Conservation (phyloP, 2,329 filamentous ascomycete species). For the Microsporum audouinii region DNA sequence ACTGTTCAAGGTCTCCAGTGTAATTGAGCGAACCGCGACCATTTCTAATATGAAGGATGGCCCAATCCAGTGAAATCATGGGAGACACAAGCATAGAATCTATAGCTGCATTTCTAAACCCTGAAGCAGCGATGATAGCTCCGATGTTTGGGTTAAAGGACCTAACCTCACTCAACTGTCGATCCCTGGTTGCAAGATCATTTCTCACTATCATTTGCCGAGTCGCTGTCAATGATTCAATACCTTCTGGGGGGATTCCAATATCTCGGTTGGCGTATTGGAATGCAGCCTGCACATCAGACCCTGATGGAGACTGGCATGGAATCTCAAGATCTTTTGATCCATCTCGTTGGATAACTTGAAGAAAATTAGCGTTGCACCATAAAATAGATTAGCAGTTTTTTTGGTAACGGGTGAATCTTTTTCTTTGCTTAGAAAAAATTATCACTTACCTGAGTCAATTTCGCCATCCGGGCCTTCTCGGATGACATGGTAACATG, state of each 20-base stretch:
- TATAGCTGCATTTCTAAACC: background rate
- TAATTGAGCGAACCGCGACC: background rate
- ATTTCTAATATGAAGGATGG: background rate
- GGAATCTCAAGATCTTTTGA: background rate
- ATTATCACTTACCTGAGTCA: background rate
- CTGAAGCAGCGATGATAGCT: background rate
- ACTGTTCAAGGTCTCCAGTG: background rate
- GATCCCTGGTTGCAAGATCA: background rate
- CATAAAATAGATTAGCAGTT: background rate
- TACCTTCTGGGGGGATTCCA: background rate
- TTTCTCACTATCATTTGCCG: background rate
- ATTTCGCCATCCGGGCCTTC: background rate
- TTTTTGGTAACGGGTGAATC: too few species aligned
- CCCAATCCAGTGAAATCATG: background rate
- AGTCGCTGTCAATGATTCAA: background rate
- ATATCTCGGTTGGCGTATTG: background rate
- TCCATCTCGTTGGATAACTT: background rate
- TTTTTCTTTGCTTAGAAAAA: too few species aligned
- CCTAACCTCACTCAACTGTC: background rate
- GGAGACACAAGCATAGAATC: background rate
- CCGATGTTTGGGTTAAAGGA: constrained; percentile 3
- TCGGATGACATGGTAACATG: constrained; percentile 5
- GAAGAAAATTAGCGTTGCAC: background rate
- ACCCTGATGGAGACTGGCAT: background rate
- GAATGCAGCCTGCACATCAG: background rate